Base-by-base conservation (phyloP, 2,329 filamentous ascomycete genomes). In the Curvularia verruculosa region DNA sequence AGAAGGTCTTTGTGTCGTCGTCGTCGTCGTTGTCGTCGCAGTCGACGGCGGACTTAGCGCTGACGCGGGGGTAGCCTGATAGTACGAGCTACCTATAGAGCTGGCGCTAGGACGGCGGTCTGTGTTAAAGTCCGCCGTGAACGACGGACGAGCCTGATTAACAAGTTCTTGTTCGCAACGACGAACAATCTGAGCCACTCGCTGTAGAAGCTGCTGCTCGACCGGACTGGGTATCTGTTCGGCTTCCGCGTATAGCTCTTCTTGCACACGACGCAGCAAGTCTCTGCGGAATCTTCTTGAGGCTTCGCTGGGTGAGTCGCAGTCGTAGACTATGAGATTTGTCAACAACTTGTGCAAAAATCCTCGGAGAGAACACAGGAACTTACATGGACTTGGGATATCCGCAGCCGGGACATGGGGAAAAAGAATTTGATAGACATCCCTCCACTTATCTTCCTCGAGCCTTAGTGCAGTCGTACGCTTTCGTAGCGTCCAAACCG, bases 381-480 rank as follows among this genome's bases (percentile, higher is more conserved):
- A 63, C 70, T 60, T 67, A 78, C 76, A 77, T 9, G 76, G 76
- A 18, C 64, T 70, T 2, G 77, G 77, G 3, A 73, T 71, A 26
- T 66, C 64, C 3, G 67, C 71, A 13, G 66, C 48, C 2, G 50
- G 18, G 0, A 70, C 66, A 2, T 62, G 69, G 0, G 77, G 75
- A 31, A 80, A 79, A 1, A 80, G 62, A 0, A 78, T 60, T 3
- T 67, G 62, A 60, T 76, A 79, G 18, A 77, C 72, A 31, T 76
- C 71, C 5, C 57, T 59, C 78, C 78, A 80, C 45, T 76, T 78
- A 41, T 78, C 74, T 8, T 68, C 66, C 36, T 79, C 77, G 49
- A 59, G 65, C 45, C 55, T 56, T 37, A 61, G 52, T 31, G 51
- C 67, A 51, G 68, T 75, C 64, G 63, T 74, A 63, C 77, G 64